Conservation (phyloP, 2,329 filamentous ascomycete species). For the Fusarium beomiforme region DNA sequence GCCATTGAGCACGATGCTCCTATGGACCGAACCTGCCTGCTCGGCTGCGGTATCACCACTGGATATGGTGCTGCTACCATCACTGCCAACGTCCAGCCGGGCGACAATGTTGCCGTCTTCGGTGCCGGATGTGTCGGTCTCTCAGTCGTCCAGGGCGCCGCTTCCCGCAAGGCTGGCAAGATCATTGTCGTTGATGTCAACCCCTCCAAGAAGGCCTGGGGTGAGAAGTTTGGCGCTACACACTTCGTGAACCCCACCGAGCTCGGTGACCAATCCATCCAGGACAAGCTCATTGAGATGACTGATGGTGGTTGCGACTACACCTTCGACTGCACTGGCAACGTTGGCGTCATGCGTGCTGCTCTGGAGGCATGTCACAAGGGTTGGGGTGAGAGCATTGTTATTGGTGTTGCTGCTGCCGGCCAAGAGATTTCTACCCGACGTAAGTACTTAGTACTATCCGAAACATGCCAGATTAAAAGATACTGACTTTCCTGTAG, state of each 20-base stretch:
- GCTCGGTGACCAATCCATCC: constrained; percentile 80
- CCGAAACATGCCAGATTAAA: not conserved
- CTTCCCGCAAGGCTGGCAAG: constrained; percentile 81
- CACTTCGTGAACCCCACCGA: constrained; percentile 95
- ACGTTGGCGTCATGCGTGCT: constrained; percentile 93
- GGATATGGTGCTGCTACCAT: constrained; percentile 96
- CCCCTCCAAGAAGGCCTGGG: constrained; percentile 89
- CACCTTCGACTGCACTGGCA: constrained; percentile 99
- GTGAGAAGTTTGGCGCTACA: constrained; percentile 93
- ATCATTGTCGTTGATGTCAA: constrained; percentile 84
- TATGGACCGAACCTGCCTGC: constrained; percentile 94
- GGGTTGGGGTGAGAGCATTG: constrained; percentile 97
- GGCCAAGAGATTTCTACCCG: constrained; percentile 95
- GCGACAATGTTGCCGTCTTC: constrained; percentile 90
- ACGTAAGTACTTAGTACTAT: constrained; percentile 78
- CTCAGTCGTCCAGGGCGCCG: constrained; percentile 92
- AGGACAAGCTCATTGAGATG: constrained; percentile 95
- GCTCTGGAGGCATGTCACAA: constrained; percentile 99
- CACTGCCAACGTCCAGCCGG: constrained; percentile 91
- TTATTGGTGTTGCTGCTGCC: constrained; percentile 96
- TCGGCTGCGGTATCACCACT: constrained; percentile 98
- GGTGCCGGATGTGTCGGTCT: constrained; percentile 96
- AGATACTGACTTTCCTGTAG: constrained; percentile 57
- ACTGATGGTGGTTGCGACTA: constrained; percentile 98
- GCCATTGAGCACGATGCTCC: constrained; percentile 89